A percentile compares a stretch with the other conserved stretches of the same genome.
Conservation (phyloP, 371 early-diverging fungal species). For the Blakeslea trispora region DNA sequence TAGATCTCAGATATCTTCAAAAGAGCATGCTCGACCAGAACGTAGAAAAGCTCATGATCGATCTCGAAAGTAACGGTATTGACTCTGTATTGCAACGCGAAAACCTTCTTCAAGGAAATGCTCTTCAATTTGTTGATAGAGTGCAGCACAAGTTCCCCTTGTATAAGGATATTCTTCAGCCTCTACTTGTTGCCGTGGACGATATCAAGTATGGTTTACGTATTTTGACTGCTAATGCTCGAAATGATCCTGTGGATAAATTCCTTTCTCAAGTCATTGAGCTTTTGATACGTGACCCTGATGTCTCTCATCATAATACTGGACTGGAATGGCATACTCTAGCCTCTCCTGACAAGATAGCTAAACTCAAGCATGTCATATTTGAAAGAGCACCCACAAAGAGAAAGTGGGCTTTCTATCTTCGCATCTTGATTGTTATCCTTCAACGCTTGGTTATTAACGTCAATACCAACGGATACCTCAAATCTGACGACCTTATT, state of each 20-base stretch:
- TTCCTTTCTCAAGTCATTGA: conserved; percentile 47
- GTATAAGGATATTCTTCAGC: conserved; percentile 81
- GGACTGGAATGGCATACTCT: conserved; percentile 51
- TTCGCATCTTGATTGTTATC: conserved; percentile 60
- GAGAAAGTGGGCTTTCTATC: conserved; percentile 67
- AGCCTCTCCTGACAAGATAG: conserved; percentile 45
- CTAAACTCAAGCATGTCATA: conserved; percentile 48
- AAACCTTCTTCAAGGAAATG: conserved; percentile 70
- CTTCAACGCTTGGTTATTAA: conserved; percentile 57
- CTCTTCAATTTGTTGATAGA: conserved; percentile 69
- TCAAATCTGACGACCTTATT: conserved; percentile 53
- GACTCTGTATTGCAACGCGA: conserved; percentile 57
- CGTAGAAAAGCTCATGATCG: conserved; percentile 44
- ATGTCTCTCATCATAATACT: conserved; percentile 34
- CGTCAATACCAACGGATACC: conserved; percentile 57
- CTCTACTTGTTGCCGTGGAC: conserved; percentile 68
- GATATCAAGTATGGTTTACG: conserved; percentile 82
- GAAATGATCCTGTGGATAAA: conserved; percentile 29
- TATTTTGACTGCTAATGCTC: conserved; percentile 44
- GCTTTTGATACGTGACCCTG: conserved; percentile 48
- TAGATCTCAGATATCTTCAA: conserved; percentile 73
- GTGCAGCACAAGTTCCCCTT: conserved; percentile 57
- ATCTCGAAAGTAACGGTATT: conserved; percentile 37
- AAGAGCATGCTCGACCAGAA: conserved; percentile 64
- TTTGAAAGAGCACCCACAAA: conserved; percentile 54